A percentile compares a stretch with the other conserved stretches of the same genome.
Evolutionary conservation across 208 protist species (phyloP).

Genomic region (Trypanosoma caninum): DNA sequence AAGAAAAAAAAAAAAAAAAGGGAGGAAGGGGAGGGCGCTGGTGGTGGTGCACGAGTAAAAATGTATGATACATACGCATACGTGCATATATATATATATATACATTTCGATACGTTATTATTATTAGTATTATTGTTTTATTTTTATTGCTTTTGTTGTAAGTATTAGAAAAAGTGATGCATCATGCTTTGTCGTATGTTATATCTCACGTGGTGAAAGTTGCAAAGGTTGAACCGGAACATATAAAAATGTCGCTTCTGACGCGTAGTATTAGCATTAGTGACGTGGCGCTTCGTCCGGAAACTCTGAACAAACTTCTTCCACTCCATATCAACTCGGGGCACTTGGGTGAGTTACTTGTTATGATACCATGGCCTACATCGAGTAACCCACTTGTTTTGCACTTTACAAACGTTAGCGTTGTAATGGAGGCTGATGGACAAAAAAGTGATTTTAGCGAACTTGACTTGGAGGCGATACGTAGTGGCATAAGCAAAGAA

Average conservation of each 20-base stretch:
- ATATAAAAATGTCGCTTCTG: constrained; percentile 65
- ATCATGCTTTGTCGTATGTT: constrained; percentile 69
- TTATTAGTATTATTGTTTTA: constrained; percentile 9
- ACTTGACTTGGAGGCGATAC: constrained; percentile 46
- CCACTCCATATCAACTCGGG: constrained; percentile 57
- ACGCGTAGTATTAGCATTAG: constrained; percentile 43
- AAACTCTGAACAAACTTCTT: constrained; percentile 51
- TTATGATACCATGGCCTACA: constrained; percentile 68
- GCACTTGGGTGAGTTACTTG: constrained; percentile 37
- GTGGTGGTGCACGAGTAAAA: too few relatives aligned
- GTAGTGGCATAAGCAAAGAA: constrained; percentile 42
- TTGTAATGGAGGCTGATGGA: constrained; percentile 33
- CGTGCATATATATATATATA: too few relatives aligned
- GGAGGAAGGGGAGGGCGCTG: not conserved
- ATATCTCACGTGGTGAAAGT: constrained; percentile 57
- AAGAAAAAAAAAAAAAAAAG: too few relatives aligned
- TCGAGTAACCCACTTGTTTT: constrained; percentile 46
- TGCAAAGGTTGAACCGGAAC: constrained; percentile 55
- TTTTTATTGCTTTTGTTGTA: not conserved
- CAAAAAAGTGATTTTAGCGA: constrained; percentile 6
- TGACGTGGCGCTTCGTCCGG: constrained; percentile 46
- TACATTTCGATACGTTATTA: not conserved
- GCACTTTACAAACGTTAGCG: constrained; percentile 16
- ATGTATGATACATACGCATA: too few relatives aligned
- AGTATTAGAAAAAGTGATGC: constrained; percentile 31